Conservation (phyloP, 768 basidiomycete species). For the Boletus speciosus region DNA sequence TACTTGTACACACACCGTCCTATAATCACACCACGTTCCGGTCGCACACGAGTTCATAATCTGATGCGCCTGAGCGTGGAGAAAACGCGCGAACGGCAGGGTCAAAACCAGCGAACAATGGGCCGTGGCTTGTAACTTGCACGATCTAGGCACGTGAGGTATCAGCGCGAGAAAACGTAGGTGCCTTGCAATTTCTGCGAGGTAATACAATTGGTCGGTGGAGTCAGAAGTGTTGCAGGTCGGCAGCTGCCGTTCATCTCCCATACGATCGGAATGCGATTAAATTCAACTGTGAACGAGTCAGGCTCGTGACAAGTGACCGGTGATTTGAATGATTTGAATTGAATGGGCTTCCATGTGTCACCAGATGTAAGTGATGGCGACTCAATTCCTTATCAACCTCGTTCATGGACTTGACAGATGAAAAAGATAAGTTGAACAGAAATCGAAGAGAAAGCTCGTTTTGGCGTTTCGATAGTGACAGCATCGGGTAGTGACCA, state of each 20-base stretch:
- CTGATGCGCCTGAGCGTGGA: slow-evolving; percentile 2
- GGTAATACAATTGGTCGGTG: background rate
- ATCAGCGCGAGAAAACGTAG: slow-evolving; percentile 3
- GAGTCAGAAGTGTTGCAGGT: slow-evolving; percentile 2
- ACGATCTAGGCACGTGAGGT: slow-evolving; percentile 12
- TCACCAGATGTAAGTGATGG: slow-evolving; percentile 5
- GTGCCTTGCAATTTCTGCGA: slow-evolving; percentile 1
- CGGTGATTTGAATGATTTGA: background rate
- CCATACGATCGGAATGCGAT: background rate
- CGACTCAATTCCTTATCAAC: slow-evolving; percentile 22
- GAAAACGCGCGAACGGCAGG: slow-evolving; percentile 1
- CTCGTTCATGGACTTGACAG: background rate
- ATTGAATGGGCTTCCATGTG: slow-evolving; percentile 13
- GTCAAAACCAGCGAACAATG: slow-evolving; percentile 23
- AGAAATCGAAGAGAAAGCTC: background rate
- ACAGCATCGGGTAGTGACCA: background rate
- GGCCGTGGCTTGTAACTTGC: background rate
- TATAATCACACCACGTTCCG: slow-evolving; percentile 15
- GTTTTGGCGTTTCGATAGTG: slow-evolving; percentile 6
- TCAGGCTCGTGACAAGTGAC: slow-evolving; percentile 2
- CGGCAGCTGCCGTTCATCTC: slow-evolving; percentile 11
- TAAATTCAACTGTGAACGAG: slow-evolving; percentile 11
- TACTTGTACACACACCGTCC: slow-evolving; percentile 3
- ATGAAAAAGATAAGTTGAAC: background rate
- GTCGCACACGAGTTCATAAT: background rate